These are phyloP conservation scores for Elaphomyces granulatus DNA, from an alignment of 495 filamentous ascomycete genomes.

Conservation along the genomic window DNA sequence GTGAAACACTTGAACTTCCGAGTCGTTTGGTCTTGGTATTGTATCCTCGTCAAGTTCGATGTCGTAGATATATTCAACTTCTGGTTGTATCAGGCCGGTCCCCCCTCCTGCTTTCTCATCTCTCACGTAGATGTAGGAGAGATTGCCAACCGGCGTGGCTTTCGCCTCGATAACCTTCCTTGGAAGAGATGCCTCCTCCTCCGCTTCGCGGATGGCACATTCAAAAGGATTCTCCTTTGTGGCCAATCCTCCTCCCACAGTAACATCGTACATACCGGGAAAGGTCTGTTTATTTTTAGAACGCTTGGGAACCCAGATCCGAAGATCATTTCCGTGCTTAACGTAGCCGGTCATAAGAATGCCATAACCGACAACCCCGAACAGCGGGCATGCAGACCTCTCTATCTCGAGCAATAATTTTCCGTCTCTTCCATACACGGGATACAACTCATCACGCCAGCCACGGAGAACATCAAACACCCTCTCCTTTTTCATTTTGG, in stretches of 20 bases:
- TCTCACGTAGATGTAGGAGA: slow-evolving; percentile 77
- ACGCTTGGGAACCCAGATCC: slow-evolving; percentile 73
- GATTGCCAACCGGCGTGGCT: slow-evolving; percentile 45
- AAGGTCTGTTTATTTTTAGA: slow-evolving; percentile 70
- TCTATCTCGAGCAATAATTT: slow-evolving; percentile 65
- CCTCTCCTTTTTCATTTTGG: slow-evolving; percentile 45
- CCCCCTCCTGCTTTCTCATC: slow-evolving; percentile 71
- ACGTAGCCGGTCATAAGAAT: slow-evolving; percentile 77
- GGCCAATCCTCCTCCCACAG: slow-evolving; percentile 79
- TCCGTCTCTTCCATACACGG: slow-evolving; percentile 52
- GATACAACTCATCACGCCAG: slow-evolving; percentile 83
- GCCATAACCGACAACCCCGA: slow-evolving; percentile 78
- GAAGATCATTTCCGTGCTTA: slow-evolving; percentile 38
- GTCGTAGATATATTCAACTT: slow-evolving; percentile 86
- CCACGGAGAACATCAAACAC: slow-evolving; percentile 60
- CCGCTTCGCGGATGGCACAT: slow-evolving; percentile 69
- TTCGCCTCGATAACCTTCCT: slow-evolving; percentile 48
- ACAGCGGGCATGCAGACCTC: slow-evolving; percentile 57
- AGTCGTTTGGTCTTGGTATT: slow-evolving; percentile 59
- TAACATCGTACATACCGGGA: slow-evolving; percentile 79
- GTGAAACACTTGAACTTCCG: slow-evolving; percentile 77
- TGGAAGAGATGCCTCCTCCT: slow-evolving; percentile 79
- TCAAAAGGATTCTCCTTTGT: slow-evolving; percentile 64
- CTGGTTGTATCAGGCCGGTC: slow-evolving; percentile 74
- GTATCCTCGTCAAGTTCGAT: slow-evolving; percentile 57